A percentile compares a stretch with the other conserved stretches of the same genome.
phyloP scores from a whole-genome alignment of 768 basidiomycete species.

The Suillus variegatus region DNA sequence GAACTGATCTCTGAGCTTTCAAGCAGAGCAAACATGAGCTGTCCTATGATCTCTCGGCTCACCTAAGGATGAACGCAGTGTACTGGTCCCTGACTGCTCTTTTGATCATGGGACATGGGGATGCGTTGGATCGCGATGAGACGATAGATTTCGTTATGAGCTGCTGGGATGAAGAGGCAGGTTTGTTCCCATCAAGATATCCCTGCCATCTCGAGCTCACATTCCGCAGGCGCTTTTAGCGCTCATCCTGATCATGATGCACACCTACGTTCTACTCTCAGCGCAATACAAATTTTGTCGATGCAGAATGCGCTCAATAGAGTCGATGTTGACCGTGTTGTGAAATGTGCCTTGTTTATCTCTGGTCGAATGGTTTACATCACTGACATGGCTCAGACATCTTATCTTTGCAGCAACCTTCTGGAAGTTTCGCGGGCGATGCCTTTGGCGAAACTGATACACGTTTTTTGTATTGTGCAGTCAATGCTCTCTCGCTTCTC shows the following conservation, averaged over 20 bases:
- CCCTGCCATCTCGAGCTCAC: conserved; percentile 8
- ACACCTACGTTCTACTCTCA: conserved; percentile 82
- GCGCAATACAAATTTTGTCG: conserved; percentile 88
- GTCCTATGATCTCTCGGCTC: conserved; percentile 86
- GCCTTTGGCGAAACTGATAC: conserved; percentile 91
- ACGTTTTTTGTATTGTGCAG: conserved; percentile 87
- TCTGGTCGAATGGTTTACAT: background rate
- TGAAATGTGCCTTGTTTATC: conserved; percentile 57
- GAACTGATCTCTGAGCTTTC: conserved; percentile 11
- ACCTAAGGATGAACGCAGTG: conserved; percentile 92
- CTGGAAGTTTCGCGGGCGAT: conserved; percentile 91
- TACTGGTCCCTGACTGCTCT: conserved; percentile 96
- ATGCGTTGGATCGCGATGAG: conserved; percentile 80
- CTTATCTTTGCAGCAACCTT: conserved; percentile 78
- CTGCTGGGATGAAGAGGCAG: conserved; percentile 94
- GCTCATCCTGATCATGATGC: conserved; percentile 94
- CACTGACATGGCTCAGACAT: conserved; percentile 56
- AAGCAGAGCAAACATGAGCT: conserved; percentile 80
- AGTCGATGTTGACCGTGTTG: conserved; percentile 68
- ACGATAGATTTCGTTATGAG: conserved; percentile 89
- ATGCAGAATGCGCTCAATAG: conserved; percentile 81
- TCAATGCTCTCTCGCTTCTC: conserved; percentile 80
- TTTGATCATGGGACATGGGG: conserved; percentile 73
- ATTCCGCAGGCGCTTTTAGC: conserved; percentile 76
- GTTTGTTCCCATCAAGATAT: conserved; percentile 33